phyloP scores from a whole-genome alignment of 495 filamentous ascomycete species.

The Trichoderma reesei region DNA sequence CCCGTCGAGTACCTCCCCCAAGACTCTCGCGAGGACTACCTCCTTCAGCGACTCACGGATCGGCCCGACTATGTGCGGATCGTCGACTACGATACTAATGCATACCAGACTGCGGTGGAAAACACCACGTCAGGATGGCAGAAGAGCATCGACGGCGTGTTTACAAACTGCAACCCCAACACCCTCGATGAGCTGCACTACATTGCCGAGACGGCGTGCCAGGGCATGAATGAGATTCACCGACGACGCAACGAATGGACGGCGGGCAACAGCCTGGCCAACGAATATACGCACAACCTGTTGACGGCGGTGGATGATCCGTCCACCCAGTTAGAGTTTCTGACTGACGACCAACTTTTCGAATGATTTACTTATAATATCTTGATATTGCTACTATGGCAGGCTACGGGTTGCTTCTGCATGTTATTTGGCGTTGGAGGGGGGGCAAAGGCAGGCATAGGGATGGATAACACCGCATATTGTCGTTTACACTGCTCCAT shows the following conservation, averaged over 20 bases:
- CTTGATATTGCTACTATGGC: too few relatives aligned
- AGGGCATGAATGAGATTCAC: slow-evolving; percentile 17
- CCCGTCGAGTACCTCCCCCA: slow-evolving; percentile 15
- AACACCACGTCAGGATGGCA: slow-evolving; percentile 18
- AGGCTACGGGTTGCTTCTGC: too few relatives aligned
- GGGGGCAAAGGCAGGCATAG: too few relatives aligned
- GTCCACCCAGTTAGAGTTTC: background rate
- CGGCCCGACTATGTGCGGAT: background rate
- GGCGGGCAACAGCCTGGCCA: background rate
- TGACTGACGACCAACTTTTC: background rate
- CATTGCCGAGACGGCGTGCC: slow-evolving; percentile 17
- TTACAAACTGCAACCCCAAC: slow-evolving; percentile 19
- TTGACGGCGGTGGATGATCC: background rate
- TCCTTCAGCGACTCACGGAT: background rate
- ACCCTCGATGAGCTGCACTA: slow-evolving; percentile 16
- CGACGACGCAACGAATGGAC: background rate
- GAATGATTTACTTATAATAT: background rate
- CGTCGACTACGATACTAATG: slow-evolving; percentile 13
- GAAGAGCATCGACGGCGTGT: slow-evolving; percentile 18
- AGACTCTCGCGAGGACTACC: slow-evolving; percentile 14
- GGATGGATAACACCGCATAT: too few relatives aligned
- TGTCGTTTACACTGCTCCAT: too few relatives aligned
- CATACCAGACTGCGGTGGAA: slow-evolving; percentile 9
- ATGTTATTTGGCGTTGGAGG: too few relatives aligned
- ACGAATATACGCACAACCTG: slow-evolving; percentile 2